Evolutionary conservation across 164 flowering plant species (phyloP), one percentile per base, ranked within the genome.

Genomic region (Nymphaea thermarum): DNA sequence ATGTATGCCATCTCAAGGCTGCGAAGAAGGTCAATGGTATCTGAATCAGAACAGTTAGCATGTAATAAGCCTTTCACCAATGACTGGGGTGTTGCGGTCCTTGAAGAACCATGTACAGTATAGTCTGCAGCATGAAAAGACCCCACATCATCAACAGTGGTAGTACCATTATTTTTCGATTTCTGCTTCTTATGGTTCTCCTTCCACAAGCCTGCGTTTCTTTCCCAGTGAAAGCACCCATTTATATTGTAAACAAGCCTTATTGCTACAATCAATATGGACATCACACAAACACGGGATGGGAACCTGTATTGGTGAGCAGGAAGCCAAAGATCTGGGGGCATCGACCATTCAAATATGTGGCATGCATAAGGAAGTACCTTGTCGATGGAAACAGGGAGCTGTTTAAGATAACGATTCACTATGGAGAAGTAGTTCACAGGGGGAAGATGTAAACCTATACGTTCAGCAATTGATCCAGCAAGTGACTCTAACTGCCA

Each of bases 331-430:
- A 90, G 77, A 53, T 88, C 92, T 3, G 93, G 85, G 67, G 97
- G 91, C 91, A 86, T 85, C 42, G 84, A 81, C 98, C 97, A 94
- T 68, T 88, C 93, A 72, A 76, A 77, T 71, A 91, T 76, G 10
- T 72, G 76, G 65, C 81, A 75, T 36, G 89, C 93, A 68, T 74
- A 75, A 60, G 87, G 83, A 71, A 94, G 82, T 73, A 91, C 79
- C 71, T 80, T 83, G 43, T 81, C 83, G 2, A 72, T 64, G 6
- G 92, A 88, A 79, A 94, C 88, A 42, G 82, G 79, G 43, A 91
- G 77, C 70, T 80, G 67, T 42, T 68, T 71, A 36, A 90, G 86
- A 86, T 78, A 94, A 18, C 93, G 87, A 1, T 68, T 73, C 66
- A 90, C 87, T 66, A 94, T 83, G 36, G 77, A 78, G 73, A 80